Base-by-base conservation (phyloP, 2,329 filamentous ascomycete species). In the Zymoseptoria pseudotritici region DNA sequence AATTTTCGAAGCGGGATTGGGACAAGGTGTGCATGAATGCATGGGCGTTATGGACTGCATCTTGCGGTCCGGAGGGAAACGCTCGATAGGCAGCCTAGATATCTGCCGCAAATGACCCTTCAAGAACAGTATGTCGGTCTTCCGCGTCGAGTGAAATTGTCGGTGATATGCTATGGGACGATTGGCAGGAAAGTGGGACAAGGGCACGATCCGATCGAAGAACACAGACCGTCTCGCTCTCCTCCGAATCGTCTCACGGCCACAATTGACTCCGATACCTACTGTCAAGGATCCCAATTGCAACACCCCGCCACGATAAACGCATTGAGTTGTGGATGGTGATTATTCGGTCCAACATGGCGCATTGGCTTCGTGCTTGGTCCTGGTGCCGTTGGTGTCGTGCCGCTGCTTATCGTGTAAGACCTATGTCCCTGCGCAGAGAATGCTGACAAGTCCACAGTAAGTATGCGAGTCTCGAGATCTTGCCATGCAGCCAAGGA, bases 31-130 rank as follows among this genome's bases (percentile, higher is more conserved):
- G 62, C 62, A 64, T 64, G 60, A 57, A 61, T 61, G 56, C 58
- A 58, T 56, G 55, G 61, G 61, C 61, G 61, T 63, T 61, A 63
- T 57, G 56, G 61, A 61, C 59, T 63, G 61, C 59, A 56, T 53
- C 58, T 46, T 53, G 61, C 57, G 56, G 61, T 61, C 50, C 57
- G 54, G 59, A 57, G 54, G 56, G 55, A 57, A 61, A 52, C 59
- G 55, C 56, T 53, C 58, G 53, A 57, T 61, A 61, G 57, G 59
- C 59, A 61, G 59, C 57, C 20, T 61, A 61, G 59, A 61, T 61
- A 61, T 54, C 59, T 58, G 59, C 59, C 57, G 53, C 59, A 61
- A 61, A 56, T 61, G 56, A 61, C 59, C 52, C 52, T 53, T 53
- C 22, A 53, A 53, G 26, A 46, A 17, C 36, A 46, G 36, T n/a